Conservation (phyloP, 2,329 filamentous ascomycete species). For the Parascedosporium putredinis region DNA sequence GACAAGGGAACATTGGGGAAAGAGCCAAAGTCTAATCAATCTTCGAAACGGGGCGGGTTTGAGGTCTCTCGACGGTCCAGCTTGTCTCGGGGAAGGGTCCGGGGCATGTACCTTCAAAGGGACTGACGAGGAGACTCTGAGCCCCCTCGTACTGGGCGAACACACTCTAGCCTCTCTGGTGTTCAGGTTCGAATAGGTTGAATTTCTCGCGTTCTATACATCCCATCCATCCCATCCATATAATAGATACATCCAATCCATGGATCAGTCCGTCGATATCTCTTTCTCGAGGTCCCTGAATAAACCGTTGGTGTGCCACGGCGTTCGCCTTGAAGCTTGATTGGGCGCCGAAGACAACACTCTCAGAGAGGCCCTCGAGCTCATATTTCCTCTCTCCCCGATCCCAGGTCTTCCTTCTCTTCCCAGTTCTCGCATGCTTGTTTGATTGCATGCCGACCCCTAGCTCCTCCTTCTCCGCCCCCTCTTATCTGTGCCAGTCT, state of each 20-base stretch:
- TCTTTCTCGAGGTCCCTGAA: not conserved
- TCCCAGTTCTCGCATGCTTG: not conserved
- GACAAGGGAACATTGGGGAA: not conserved
- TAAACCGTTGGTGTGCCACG: slow-evolving; percentile 3
- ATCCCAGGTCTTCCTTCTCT: not conserved
- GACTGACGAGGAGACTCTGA: too few relatives aligned
- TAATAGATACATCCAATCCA: not conserved
- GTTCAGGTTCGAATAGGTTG: too few relatives aligned
- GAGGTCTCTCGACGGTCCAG: too few relatives aligned
- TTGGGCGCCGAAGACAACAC: not conserved
- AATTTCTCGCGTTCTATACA: too few relatives aligned
- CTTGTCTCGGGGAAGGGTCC: too few relatives aligned
- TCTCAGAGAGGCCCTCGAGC: not conserved
- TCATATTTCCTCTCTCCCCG: not conserved
- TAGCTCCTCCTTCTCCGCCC: too few relatives aligned
- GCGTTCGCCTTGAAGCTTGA: slow-evolving; percentile 3
- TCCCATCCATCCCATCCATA: not conserved
- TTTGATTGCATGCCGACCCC: not conserved
- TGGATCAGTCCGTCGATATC: too few relatives aligned
- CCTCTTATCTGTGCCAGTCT: too few relatives aligned
- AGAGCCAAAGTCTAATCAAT: not conserved
- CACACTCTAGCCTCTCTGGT: too few relatives aligned
- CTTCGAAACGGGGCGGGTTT: too few relatives aligned
- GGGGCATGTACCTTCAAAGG: too few relatives aligned
- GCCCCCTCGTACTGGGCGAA: too few relatives aligned